Conservation (phyloP, 305 asterid species). For the Fraxinus paxiana region DNA sequence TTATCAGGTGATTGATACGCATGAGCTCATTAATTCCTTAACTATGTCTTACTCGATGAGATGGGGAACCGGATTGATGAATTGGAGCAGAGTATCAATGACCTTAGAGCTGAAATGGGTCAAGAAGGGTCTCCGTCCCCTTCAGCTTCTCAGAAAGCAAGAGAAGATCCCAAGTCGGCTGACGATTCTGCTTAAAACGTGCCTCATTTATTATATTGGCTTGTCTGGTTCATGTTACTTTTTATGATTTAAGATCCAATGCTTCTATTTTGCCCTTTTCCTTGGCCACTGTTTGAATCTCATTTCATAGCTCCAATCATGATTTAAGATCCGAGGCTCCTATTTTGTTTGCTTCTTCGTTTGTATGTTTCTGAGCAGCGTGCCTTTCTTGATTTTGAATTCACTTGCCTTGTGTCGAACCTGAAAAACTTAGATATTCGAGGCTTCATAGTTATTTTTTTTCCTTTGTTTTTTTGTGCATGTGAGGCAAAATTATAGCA, state of each 20-base stretch:
- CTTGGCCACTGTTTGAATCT: not conserved
- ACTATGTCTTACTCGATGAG: constrained; percentile 59
- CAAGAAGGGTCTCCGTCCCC: constrained; percentile 69
- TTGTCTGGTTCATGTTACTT: not conserved
- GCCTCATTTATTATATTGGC: constrained; percentile 1
- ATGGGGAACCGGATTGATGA: constrained; percentile 76
- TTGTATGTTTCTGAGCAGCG: not conserved
- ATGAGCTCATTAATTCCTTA: constrained; percentile 30
- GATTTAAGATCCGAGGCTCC: not conserved
- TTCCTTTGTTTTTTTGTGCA: not conserved
- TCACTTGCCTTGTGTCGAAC: not conserved
- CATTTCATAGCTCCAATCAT: not conserved
- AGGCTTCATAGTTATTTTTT: not conserved
- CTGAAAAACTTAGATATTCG: not conserved
- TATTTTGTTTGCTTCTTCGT: not conserved
- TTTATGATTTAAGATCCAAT: constrained; percentile 7
- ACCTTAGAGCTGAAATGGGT: constrained; percentile 70
- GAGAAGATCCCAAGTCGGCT: constrained; percentile 44
- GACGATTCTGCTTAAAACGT: constrained; percentile 28
- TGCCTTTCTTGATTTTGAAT: not conserved
- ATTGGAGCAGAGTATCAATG: constrained; percentile 75
- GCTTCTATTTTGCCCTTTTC: not conserved
- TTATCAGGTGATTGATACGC: not conserved
- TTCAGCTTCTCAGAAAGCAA: constrained; percentile 36
- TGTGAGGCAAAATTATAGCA: not conserved